Base-by-base conservation (phyloP, 1,139 yeast genomes). In the Kluyveromyces marxianus region DNA sequence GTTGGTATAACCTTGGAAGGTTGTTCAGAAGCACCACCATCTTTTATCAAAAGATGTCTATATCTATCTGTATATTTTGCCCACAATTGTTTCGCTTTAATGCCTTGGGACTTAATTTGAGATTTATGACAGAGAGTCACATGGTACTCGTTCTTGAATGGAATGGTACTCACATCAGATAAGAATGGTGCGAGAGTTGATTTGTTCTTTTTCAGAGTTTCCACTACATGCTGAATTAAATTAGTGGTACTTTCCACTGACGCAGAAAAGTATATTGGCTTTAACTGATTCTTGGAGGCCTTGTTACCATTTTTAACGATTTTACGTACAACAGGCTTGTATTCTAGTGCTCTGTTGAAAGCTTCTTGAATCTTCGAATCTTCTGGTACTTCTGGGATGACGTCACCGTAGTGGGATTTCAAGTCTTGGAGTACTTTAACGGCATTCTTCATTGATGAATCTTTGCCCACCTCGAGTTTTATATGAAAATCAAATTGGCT, bases 41-140 rank as follows among this genome's bases (percentile, higher is more conserved):
- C 39, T 30, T 49, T 50, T 5, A 48, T n/a, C 7, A 51, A 33
- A 1, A 43, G 29, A 8, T 52, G 45, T 25, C 54, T 48, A 29
- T 54, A 58, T 2, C 54, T 49, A 3, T 56, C 48, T 25, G 55
- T 45, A 41, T 64, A 65, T n/a, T 54, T 48, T 14, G 62, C 54
- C 67, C 72, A 67, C 5, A 65, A 44, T n/a, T 54, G 56, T 42
- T 62, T 60, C 37, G 60, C 60, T 30, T 54, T 44, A 21, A 49
- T 53, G 25, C 58, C 44, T 2, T 67, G 59, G 38, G 44, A 58
- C 35, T 63, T 67, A 8, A 66, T 55, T 7, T 67, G 62, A 14
- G 61, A 57, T 0, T 60, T 52, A 60, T 92, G 97, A 0, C 80
- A 77, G 39, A 90, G 62, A 0, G 98, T 92, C 1, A 90, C 77